These are phyloP conservation scores for Tolypocladium ovalisporum DNA, from an alignment of 2,329 filamentous ascomycete genomes.

Conservation along the genomic window DNA sequence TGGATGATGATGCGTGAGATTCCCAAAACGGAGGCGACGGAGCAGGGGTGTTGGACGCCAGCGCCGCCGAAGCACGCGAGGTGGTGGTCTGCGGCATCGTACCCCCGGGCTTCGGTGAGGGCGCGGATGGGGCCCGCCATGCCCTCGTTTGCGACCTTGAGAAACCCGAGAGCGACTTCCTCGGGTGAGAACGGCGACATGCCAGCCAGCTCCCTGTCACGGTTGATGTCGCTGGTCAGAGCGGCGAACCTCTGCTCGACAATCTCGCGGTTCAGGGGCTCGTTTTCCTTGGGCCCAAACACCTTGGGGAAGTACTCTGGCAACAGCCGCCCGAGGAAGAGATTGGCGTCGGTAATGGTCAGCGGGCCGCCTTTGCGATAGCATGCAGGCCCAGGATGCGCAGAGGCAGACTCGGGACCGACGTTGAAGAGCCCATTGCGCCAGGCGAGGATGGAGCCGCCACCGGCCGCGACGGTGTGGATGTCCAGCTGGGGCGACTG, in stretches of 20 bases:
- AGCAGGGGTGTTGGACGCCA: conserved; percentile 32
- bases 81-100: conserved; percentile 21
- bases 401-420: conserved; percentile 59
- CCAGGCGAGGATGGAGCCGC: conserved; percentile 60
- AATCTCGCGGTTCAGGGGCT: conserved; percentile 27
- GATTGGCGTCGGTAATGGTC: conserved; percentile 62
- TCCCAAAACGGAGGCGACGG: conserved; percentile 29
- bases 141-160: conserved; percentile 24
- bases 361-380: conserved; percentile 63
- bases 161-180: conserved; percentile 24
- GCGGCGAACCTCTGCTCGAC: conserved; percentile 27
- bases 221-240: conserved; percentile 30
- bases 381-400: conserved; percentile 61
- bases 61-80: conserved; percentile 26
- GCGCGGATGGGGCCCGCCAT: conserved; percentile 24
- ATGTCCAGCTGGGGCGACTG: conserved; percentile 74
- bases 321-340: conserved; percentile 49
- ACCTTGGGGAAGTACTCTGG: conserved; percentile 64
- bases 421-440: conserved; percentile 64
- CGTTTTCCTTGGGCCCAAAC: conserved; percentile 11
- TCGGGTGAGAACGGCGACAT: conserved; percentile 16
- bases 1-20: conserved; percentile 32
- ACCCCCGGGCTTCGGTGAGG: conserved; percentile 23
- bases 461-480: conserved; percentile 69
- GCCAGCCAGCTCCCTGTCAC: conserved; percentile 16